A percentile compares a stretch with the other conserved stretches of the same genome.
These are phyloP conservation scores for Blastobotrys buckinghamii DNA, from an alignment of 1,139 yeast species.

Conservation along the genomic window DNA sequence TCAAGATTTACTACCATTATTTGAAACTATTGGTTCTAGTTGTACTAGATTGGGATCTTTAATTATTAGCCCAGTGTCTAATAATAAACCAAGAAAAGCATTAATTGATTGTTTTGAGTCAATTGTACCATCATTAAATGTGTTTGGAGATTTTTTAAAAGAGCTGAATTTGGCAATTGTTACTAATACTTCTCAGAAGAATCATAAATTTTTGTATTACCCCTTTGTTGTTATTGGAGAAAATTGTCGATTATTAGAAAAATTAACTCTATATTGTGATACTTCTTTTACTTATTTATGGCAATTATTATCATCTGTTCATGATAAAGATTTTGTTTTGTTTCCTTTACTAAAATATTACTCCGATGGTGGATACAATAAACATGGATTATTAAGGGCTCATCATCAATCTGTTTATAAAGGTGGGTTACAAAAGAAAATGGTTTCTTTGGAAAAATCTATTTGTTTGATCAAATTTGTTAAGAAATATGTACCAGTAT, in stretches of 20 bases:
- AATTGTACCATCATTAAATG: not conserved
- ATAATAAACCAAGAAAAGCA: not conserved
- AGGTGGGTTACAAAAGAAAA: not conserved
- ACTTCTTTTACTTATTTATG: not conserved
- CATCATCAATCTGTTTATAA: not conserved
- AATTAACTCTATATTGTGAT: not conserved
- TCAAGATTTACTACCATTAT: not conserved
- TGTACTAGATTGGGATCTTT: not conserved
- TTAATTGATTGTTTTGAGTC: not conserved
- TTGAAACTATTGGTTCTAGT: not conserved
- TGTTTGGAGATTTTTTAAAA: not conserved
- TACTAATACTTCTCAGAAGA: not conserved
- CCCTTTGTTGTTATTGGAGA: not conserved
- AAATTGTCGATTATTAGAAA: not conserved
- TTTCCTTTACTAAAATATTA: not conserved
- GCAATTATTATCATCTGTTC: not conserved
- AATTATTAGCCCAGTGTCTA: not conserved
- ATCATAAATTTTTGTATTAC: not conserved
- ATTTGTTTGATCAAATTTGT: not conserved
- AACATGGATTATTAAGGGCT: not conserved
- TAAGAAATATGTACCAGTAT: not conserved
- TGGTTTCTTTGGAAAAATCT: not conserved
- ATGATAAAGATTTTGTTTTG: not conserved
- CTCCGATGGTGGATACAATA: not conserved
- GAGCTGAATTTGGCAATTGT: not conserved